Evolutionary conservation across 192 early-diverging fungal genomes (phyloP).

Genomic region (Backusella tuberculispora): DNA sequence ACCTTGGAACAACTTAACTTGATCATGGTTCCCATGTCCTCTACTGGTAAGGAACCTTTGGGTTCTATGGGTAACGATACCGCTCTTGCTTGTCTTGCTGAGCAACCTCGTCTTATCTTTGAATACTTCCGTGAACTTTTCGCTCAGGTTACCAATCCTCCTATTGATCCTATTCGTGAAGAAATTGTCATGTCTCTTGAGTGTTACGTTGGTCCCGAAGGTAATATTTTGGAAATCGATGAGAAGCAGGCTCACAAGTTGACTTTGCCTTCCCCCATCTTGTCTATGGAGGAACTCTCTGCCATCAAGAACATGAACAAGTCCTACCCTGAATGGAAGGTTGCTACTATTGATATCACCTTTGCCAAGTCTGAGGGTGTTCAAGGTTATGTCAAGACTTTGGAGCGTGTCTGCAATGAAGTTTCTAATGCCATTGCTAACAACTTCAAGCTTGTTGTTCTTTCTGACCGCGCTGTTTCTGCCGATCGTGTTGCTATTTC

Average conservation of each 20-base stretch:
- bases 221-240: slow-evolving; percentile 89
- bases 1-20: slow-evolving; percentile 93
- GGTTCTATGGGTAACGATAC: slow-evolving; percentile 99
- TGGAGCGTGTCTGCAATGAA: slow-evolving; percentile 90
- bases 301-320: slow-evolving; percentile 74
- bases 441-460: slow-evolving; percentile 80
- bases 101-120: slow-evolving; percentile 86
- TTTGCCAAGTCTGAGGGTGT: slow-evolving; percentile 76
- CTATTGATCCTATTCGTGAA: slow-evolving; percentile 99
- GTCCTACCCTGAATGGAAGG: slow-evolving; percentile 75
- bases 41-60: slow-evolving; percentile 92
- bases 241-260: slow-evolving; percentile 80
- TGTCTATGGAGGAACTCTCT: slow-evolving; percentile 82
- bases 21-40: slow-evolving; percentile 85
- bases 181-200: slow-evolving; percentile 97
- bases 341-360: slow-evolving; percentile 86
- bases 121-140: slow-evolving; percentile 98
- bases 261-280: slow-evolving; percentile 83
- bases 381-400: slow-evolving; percentile 72
- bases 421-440: slow-evolving; percentile 80
- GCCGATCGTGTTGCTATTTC: slow-evolving; percentile 80
- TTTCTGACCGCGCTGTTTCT: slow-evolving; percentile 75
- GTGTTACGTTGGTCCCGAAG: slow-evolving; percentile 93
- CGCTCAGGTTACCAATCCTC: slow-evolving; percentile 98
- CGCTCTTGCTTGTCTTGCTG: slow-evolving; percentile 90